These are phyloP conservation scores for Vigna trinervia DNA, from an alignment of 306 rosid genomes.

Conservation along the genomic window DNA sequence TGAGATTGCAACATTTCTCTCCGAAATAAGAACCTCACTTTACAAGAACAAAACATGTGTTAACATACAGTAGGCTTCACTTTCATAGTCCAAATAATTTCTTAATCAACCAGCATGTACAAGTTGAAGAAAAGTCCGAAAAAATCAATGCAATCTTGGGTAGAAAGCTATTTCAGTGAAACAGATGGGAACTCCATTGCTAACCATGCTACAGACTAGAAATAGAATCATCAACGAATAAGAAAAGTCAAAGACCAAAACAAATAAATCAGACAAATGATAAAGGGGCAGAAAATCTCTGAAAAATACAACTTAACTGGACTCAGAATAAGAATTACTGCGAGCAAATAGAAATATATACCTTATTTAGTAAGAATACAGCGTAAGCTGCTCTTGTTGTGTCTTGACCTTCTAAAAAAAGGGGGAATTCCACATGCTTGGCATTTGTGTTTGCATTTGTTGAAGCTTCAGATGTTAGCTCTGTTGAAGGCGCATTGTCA, in stretches of 20 bases:
- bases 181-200: background rate
- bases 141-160: conserved; percentile 11
- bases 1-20: background rate
- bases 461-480: conserved; percentile 60
- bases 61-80: background rate
- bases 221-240: background rate
- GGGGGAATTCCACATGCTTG: conserved; percentile 85
- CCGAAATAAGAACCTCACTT: background rate
- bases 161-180: conserved; percentile 6
- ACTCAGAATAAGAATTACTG: conserved; percentile 5
- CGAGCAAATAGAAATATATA: conserved; percentile 45
- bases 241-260: background rate
- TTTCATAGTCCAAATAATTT: conserved; percentile 1
- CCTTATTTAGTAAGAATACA: conserved; percentile 93
- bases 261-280: conserved; percentile 28
- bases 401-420: conserved; percentile 93
- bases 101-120: conserved; percentile 2
- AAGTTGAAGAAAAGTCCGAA: background rate
- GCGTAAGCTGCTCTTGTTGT: conserved; percentile 96
- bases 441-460: conserved; percentile 50
- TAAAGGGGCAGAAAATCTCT: conserved; percentile 6
- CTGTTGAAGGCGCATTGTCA: conserved; percentile 83
- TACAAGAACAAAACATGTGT: too few species aligned
- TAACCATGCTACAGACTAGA: background rate
- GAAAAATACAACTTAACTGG: conserved; percentile 14